Evolutionary conservation across 495 filamentous ascomycete genomes (phyloP).

Genomic region (Hypoxylon intermedium): DNA sequence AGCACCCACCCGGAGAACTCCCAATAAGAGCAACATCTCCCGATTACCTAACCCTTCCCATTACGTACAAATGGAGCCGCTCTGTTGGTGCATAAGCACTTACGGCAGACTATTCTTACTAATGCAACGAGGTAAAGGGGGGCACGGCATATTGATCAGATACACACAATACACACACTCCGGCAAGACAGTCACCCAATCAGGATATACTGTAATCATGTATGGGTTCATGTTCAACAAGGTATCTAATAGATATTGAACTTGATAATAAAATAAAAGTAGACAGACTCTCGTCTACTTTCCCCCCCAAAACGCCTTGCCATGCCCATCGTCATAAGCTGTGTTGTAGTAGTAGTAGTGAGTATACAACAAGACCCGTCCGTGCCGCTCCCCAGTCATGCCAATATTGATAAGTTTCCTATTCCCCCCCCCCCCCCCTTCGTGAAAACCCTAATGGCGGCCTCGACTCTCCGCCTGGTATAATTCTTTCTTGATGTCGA

Average conservation of each 20-base stretch:
- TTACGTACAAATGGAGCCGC: too few species aligned
- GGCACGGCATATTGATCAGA: too few species aligned
- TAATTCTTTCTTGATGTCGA: conserved; percentile 69
- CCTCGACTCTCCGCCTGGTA: conserved; percentile 66
- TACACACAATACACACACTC: too few species aligned
- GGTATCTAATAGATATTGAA: conserved; percentile 9
- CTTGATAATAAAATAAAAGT: not conserved
- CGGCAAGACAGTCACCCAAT: too few species aligned
- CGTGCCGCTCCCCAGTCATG: conserved; percentile 16
- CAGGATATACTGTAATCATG: too few species aligned
- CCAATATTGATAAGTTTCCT: not conserved
- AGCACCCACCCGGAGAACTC: conserved; percentile 10
- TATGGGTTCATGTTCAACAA: not conserved
- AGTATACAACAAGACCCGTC: not conserved
- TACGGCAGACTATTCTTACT: too few species aligned
- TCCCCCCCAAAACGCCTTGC: conserved; percentile 17
- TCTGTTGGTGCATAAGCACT: too few species aligned
- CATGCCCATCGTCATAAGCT: conserved; percentile 23
- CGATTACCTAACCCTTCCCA: conserved; percentile 15
- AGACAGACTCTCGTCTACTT: not conserved
- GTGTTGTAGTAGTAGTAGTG: not conserved
- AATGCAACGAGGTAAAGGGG: too few species aligned
- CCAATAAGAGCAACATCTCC: conserved; percentile 21
- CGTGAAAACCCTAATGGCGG: conserved; percentile 18
- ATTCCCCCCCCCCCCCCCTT: not conserved